Evolutionary conservation across 768 basidiomycete species (phyloP), one percentile per base, ranked within the genome.

Genomic region (Podaxis carcinomalis): DNA sequence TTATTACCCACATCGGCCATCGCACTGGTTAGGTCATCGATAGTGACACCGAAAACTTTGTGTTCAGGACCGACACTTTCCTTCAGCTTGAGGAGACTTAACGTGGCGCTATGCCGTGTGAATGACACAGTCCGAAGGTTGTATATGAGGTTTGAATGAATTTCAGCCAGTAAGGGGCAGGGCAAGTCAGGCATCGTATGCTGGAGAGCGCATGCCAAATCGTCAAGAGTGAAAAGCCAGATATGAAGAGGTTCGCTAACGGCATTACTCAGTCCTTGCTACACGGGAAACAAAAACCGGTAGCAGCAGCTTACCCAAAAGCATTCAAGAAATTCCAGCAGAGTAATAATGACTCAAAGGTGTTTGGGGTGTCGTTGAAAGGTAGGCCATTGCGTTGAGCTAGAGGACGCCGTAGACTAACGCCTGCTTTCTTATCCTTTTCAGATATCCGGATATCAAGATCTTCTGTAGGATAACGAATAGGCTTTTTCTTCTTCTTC

Each of bases 401-500:
- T 51, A 81, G 67, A 23, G 93, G 93, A 62, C 89, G 79, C 67
- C 80, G 82, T 28, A 88, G 72, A 66, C 81, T 86, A 73, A 84
- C 80, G 5, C 93, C 92, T 3, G 87, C 85, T 68, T 88, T 90
- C 74, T 86, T 91, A 71, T 95, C 93, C 72, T 88, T 91, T 52
- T 93, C 90, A 27, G 85, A 79, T 54, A 93, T 72, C 59, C 82
- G 82, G 62, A 96, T 85, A 70, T 95, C 93, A 49, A 96, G 78
- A 72, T 96, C 93, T 73, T 97, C 94, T 1, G 93, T 93, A 0
- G 94, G 94, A 72, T 96, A 97, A 53, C 94, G 90, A 65, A 95
- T 74, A 1, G 92, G 89, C 67, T 90, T 93, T 77, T 91, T 93
- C 78, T 92, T 93, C 73, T 91, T 90, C 76, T 88, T 89, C 70